A percentile compares a stretch with the other conserved stretches of the same genome.
phyloP scores from a whole-genome alignment of 1,284 basidiomycete genomes.

The Ganoderma meredithae region DNA sequence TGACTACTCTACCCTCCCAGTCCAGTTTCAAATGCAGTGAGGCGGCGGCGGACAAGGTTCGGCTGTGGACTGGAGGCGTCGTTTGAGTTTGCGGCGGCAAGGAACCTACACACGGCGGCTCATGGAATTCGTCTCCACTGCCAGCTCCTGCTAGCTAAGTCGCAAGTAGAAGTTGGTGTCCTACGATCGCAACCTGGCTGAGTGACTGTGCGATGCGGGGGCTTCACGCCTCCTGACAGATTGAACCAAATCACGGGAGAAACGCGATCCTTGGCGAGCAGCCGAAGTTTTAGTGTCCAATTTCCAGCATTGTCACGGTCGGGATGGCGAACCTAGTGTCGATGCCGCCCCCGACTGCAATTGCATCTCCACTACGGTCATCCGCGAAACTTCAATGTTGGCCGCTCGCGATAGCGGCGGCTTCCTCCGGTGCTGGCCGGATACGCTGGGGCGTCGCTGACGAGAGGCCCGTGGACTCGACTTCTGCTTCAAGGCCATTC shows the following conservation, averaged over 20 bases:
- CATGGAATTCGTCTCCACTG: background rate
- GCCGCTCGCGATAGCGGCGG: background rate
- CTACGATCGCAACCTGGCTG: constrained; percentile 29
- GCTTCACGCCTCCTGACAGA: constrained; percentile 17
- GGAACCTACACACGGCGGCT: background rate
- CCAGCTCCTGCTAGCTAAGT: background rate
- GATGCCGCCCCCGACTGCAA: background rate
- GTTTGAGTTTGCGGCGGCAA: background rate
- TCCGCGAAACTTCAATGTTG: constrained; percentile 2
- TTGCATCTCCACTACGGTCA: constrained; percentile 2
- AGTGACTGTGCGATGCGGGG: constrained; percentile 30
- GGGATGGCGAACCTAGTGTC: background rate
- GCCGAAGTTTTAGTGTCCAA: background rate
- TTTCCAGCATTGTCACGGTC: background rate
- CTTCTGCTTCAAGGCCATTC: background rate
- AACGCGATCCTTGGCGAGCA: background rate
- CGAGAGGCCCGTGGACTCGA: background rate
- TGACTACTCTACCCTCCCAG: background rate
- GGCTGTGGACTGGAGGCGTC: background rate
- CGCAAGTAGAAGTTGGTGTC: constrained; percentile 2
- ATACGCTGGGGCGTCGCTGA: constrained; percentile 3
- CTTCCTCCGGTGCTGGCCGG: background rate
- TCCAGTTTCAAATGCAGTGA: background rate
- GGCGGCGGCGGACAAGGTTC: constrained; percentile 1
- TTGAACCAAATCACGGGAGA: constrained; percentile 9